Conservation (phyloP, 2,329 filamentous ascomycete species). For the Penicillium palitans region DNA sequence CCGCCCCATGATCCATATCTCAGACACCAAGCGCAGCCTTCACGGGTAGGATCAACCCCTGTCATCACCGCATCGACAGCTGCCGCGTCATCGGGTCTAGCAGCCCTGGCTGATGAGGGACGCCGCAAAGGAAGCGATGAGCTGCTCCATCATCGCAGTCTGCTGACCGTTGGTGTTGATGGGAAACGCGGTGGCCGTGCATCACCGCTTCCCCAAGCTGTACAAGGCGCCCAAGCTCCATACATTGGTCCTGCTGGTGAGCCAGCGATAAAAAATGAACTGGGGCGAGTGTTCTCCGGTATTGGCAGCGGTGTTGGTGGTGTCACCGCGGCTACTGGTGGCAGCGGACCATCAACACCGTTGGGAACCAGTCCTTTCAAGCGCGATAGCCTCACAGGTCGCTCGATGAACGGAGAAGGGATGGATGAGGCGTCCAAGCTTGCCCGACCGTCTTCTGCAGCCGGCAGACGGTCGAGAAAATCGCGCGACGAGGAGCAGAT, state of each 20-base stretch:
- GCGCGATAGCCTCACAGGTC: constrained; percentile 48
- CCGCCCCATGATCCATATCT: constrained; percentile 38
- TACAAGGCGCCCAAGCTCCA: constrained; percentile 85
- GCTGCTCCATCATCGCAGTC: constrained; percentile 62
- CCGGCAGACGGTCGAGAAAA: constrained; percentile 64
- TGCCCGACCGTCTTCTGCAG: constrained; percentile 47
- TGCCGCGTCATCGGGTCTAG: constrained; percentile 28
- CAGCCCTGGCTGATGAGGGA: constrained; percentile 38
- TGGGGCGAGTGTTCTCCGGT: constrained; percentile 93
- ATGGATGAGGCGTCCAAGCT: constrained; percentile 42
- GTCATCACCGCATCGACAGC: constrained; percentile 24
- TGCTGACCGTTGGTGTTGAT: constrained; percentile 72
- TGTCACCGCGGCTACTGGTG: constrained; percentile 49
- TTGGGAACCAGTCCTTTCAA: constrained; percentile 54
- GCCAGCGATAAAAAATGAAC: constrained; percentile 89
- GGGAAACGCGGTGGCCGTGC: constrained; percentile 78
- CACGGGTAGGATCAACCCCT: constrained; percentile 37
- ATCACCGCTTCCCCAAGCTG: constrained; percentile 87
- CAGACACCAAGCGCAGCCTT: constrained; percentile 34
- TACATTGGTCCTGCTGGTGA: constrained; percentile 76
- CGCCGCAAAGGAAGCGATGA: constrained; percentile 54
- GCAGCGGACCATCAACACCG: constrained; percentile 57
- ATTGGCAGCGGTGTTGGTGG: constrained; percentile 71
- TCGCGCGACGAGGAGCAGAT: constrained; percentile 73
- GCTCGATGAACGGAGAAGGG: constrained; percentile 44